These are phyloP conservation scores for Pestalotiopsis fici DNA, from an alignment of 2,329 filamentous ascomycete genomes.

Conservation along the genomic window DNA sequence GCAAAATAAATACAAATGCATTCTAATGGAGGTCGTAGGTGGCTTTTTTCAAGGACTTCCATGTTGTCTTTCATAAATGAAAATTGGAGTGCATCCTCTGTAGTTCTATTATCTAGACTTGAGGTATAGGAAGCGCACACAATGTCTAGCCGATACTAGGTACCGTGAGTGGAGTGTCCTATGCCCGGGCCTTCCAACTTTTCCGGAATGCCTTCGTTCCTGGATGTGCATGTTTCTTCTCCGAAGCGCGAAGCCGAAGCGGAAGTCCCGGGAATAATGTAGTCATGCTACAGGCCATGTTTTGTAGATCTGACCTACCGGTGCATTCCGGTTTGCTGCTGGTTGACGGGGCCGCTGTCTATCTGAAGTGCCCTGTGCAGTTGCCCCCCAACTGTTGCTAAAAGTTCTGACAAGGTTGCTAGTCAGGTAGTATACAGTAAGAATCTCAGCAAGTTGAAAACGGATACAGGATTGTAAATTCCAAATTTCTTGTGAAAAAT, in stretches of 20 bases:
- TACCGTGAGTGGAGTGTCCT: not conserved
- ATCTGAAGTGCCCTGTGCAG: not conserved
- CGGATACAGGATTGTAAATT: not conserved
- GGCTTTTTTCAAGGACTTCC: no score
- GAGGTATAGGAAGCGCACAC: not conserved
- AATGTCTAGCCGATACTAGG: not conserved
- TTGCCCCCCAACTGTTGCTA: not conserved
- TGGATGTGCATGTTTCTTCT: not conserved
- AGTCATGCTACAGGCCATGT: not conserved
- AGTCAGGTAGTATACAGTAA: not conserved
- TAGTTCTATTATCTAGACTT: no score
- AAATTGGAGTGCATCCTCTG: no score
- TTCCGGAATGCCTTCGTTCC: not conserved
- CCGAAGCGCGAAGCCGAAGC: not conserved
- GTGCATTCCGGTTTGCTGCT: not conserved
- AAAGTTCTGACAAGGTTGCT: not conserved
- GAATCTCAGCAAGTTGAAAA: not conserved
- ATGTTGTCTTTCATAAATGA: no score
- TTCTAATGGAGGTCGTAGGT: no score
- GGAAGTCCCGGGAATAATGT: not conserved
- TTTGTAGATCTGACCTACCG: not conserved
- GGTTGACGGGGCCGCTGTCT: not conserved
- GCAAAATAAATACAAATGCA: not conserved
- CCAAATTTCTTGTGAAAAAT: not conserved
- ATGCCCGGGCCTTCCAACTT: not conserved